phyloP scores from a whole-genome alignment of 345 rosid species.

The Sisymbrium irio region DNA sequence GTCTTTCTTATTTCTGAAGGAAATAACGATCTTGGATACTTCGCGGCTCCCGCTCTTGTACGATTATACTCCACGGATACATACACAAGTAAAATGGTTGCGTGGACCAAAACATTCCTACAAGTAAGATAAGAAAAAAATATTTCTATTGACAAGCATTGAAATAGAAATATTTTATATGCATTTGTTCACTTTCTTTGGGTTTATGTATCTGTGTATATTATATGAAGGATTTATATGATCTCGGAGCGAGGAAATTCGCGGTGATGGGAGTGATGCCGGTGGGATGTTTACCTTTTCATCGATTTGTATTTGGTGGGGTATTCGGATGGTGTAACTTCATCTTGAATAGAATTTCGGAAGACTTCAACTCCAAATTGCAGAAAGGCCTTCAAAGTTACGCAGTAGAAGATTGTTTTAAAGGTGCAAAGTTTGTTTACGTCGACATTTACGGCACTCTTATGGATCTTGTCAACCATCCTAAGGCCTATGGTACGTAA shows the following conservation, averaged over 20 bases:
- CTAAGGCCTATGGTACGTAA: constrained; percentile 31
- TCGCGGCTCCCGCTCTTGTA: constrained; percentile 18
- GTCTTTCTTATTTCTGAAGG: constrained; percentile 45
- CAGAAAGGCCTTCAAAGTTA: constrained; percentile 25
- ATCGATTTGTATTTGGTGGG: constrained; percentile 11
- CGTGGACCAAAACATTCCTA: constrained; percentile 34
- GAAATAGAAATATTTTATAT: background rate
- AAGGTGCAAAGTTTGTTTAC: constrained; percentile 33
- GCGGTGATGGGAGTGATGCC: constrained; percentile 35
- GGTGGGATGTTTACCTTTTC: constrained; percentile 29
- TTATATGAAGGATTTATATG: constrained; percentile 29
- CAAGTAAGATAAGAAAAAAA: constrained; percentile 35
- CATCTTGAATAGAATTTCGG: background rate
- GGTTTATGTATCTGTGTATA: background rate
- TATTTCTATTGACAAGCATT: background rate
- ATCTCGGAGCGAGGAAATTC: constrained; percentile 34
- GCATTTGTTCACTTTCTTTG: constrained; percentile 1
- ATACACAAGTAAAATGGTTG: constrained; percentile 48
- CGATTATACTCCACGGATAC: constrained; percentile 29
- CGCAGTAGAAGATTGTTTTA: constrained; percentile 13
- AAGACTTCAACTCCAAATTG: constrained; percentile 30
- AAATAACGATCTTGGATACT: constrained; percentile 59
- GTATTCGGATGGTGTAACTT: constrained; percentile 25
- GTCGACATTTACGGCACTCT: constrained; percentile 30
- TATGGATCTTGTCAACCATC: constrained; percentile 32